Evolutionary conservation across 352 stramenopile species (phyloP).

Genomic region (Elongisporangium senticosum): DNA sequence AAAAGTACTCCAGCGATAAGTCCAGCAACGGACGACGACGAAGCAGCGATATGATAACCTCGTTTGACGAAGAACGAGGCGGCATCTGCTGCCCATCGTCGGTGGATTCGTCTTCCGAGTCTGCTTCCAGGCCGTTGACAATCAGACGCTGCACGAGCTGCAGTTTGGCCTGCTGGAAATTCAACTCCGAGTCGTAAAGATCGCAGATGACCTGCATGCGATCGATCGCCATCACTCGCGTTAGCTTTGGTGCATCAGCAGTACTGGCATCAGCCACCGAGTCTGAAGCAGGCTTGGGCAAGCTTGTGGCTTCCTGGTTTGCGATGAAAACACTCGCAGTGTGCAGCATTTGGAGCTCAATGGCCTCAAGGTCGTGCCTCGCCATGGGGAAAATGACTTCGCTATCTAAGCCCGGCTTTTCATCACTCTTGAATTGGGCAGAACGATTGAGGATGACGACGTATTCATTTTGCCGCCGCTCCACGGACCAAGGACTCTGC

Average conservation of each 20-base stretch:
- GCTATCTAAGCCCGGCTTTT: not conserved
- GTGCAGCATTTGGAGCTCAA: conserved; percentile 42
- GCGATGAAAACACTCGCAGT: conserved; percentile 40
- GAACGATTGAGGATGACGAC: conserved; percentile 9
- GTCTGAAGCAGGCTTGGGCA: conserved; percentile 8
- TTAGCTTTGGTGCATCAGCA: not conserved
- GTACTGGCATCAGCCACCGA: conserved; percentile 3
- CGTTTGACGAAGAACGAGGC: not conserved
- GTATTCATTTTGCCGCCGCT: conserved; percentile 13
- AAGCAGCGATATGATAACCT: conserved; percentile 16
- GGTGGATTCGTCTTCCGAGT: not conserved
- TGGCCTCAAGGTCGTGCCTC: conserved; percentile 23
- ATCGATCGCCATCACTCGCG: conserved; percentile 30
- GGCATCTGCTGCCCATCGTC: not conserved
- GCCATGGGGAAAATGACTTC: conserved; percentile 42
- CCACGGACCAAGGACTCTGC: not conserved
- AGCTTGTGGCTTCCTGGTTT: conserved; percentile 35
- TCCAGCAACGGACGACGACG: conserved; percentile 34
- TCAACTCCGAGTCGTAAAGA: conserved; percentile 43
- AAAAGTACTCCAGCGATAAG: conserved; percentile 50
- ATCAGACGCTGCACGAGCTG: conserved; percentile 28
- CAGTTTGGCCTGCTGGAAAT: conserved; percentile 36
- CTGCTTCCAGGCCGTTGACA: conserved; percentile 10
- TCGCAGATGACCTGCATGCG: conserved; percentile 49
- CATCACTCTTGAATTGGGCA: not conserved